Evolutionary conservation across 768 basidiomycete genomes (phyloP), one percentile per base, ranked within the genome.

Genomic region (Zangia roseola): DNA sequence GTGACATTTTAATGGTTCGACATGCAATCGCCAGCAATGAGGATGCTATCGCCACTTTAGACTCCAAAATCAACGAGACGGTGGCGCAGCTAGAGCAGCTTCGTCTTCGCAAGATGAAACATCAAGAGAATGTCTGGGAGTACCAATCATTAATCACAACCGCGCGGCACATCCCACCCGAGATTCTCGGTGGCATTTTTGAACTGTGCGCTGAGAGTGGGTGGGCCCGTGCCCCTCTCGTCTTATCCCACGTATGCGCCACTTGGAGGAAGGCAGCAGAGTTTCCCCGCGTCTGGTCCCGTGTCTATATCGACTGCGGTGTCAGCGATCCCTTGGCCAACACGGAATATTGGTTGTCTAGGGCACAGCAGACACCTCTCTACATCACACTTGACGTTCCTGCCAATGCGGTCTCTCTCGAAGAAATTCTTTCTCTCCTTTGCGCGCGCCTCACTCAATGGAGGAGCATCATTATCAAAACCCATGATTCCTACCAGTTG

Each of bases 231-330:
- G 79, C 76, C 17, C 82, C 83, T 17, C 59, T 84, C 13, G 69
- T 75, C 26, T 74, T 73, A 35, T 83, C 82, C 10, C 78, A 81
- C 40, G 80, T 84, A 35, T 85, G 81, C 56, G 71, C 75, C 4
- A 68, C 74, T 43, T 86, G 83, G 83, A 73, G 81, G 47, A 73
- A 69, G 54, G 82, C 80, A 1, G 70, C 79, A 14, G 63, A 61
- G 34, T 67, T 70, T 31, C 80, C 82, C n/a, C 66, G 71, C 19
- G 72, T 82, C 20, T 85, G 83, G 83, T 80, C 81, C 5, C 69
- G 75, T 57, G 56, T 84, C 45, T 77, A 80, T 49, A 67, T 84
- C 43, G 71, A 81, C 50, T 67, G 71, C 45, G 74, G 79, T 52
- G 66, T 68, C 34, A 61, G 70, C 17, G 61, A 78, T 49, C 70